phyloP scores from a whole-genome alignment of 352 stramenopile species.

The Globisporangium heterothallicum region DNA sequence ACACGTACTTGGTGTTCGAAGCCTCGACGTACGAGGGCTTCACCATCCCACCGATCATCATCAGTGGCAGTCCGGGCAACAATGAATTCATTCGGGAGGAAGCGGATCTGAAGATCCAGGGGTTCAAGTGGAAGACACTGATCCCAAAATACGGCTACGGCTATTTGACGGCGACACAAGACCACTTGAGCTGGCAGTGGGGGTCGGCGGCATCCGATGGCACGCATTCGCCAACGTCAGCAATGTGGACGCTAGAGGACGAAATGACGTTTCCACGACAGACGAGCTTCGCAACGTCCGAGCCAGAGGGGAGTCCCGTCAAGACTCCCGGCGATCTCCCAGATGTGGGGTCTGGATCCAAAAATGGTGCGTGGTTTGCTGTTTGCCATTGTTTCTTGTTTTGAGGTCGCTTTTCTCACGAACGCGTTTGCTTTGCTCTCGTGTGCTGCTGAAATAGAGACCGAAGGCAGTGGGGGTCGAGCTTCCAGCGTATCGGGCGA shows the following conservation, averaged over 20 bases:
- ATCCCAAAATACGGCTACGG: constrained; percentile 76
- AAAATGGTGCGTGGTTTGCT: constrained; percentile 18
- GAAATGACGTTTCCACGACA: constrained; percentile 38
- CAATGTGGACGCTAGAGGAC: constrained; percentile 45
- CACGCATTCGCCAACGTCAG: constrained; percentile 31
- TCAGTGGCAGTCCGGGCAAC: constrained; percentile 67
- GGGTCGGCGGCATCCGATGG: constrained; percentile 42
- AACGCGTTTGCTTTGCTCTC: not conserved
- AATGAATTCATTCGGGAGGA: constrained; percentile 66
- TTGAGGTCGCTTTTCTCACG: not conserved
- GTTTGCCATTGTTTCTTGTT: not conserved
- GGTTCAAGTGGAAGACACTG: constrained; percentile 50
- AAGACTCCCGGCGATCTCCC: constrained; percentile 27
- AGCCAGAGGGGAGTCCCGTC: constrained; percentile 35
- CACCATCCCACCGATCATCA: constrained; percentile 61
- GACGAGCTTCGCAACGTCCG: constrained; percentile 15
- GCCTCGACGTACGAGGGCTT: constrained; percentile 40
- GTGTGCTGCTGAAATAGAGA: constrained; percentile 1
- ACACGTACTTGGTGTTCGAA: constrained; percentile 68
- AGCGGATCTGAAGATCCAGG: constrained; percentile 40
- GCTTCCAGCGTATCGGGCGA: not conserved
- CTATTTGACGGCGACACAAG: constrained; percentile 53
- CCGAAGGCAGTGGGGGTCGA: constrained; percentile 8
- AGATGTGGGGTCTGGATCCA: constrained; percentile 18
- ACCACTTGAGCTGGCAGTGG: constrained; percentile 56